Evolutionary conservation across 2,329 filamentous ascomycete genomes (phyloP), one percentile per base, ranked within the genome.

Genomic region (Trichoderma arundinaceum): DNA sequence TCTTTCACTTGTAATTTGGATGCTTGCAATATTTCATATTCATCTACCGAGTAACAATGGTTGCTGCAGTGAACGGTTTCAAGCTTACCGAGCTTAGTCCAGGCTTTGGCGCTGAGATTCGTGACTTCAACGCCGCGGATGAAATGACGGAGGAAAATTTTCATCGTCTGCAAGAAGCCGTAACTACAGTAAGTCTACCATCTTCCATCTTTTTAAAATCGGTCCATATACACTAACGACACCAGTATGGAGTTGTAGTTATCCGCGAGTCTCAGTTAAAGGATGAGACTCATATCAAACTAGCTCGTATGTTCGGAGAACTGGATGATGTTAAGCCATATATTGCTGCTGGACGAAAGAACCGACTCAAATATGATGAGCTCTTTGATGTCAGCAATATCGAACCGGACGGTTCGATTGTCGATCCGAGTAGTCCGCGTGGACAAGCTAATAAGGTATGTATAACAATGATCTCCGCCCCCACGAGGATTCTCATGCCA

Each of bases 341-440:
- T 13, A 33, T 57, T 9, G 41, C 81, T 86, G 70, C 79, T 85
- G 38, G 79, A 74, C 17, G 83, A 81, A 0, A 86, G 83, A 73
- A 74, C 82, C 7, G 74, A 74, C 1, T 76, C 74, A 0, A 83
- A 81, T 78, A 82, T 67, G 75, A 79, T 48, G 82, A 87, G 71
- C 78, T 88, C 0, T 87, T 87, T 71, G 86, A 88, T 68, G 84
- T 84, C 0, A 79, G 82, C 59, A 88, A 88, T 72, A 74, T 86
- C 12, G 79, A 84, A 56, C 77, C 77, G 1, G 79, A 84, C 48
- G 81, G 80, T 51, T 73, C 74, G 1, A 69, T 83, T 1, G 75
- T 62, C 10, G 15, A 62, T 12, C 58, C 38, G 4, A 33, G 28
- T 13, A 59, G 56, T 7, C 58, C 58, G 15, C 58, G 48, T 1